Evolutionary conservation across 441 rosid species (phyloP), one percentile per base, ranked within the genome.

Genomic region (Corymbia citriodora): DNA sequence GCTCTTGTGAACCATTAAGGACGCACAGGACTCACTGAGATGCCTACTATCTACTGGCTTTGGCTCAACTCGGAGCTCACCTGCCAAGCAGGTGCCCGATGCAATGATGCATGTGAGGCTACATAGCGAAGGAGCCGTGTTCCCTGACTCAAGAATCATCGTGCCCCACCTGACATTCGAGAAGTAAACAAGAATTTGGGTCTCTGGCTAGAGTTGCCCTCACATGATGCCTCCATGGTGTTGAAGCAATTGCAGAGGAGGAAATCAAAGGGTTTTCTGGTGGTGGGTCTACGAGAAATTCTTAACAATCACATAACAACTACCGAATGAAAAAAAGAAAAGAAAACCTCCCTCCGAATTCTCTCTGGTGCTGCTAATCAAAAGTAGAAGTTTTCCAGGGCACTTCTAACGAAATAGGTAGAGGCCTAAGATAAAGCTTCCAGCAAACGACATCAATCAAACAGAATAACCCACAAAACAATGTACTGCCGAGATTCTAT

Each of bases 71-170:
- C 5, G 86, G 15, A 88, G 92, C 79, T 94, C 96, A 16, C 96
- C 96, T 1, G 92, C 91, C 11, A 87, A 90, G 8, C 81, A 9
- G 0, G 90, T 59, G 70, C 65, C 91, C 31, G 90, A 93, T 27
- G 91, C 86, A 82, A 90, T 93, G 8, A 95, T 91, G 93, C 92
- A 68, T 29, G 52, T 94, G 5, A 95, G 94, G 95, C 96, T 93
- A 27, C 93, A 90, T 72, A 93, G 93, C 50, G 36, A 70, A 72
- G 36, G 49, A 36, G 5, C 27, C 40, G 88, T 92, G 54, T 74
- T 93, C 96, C 25, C 86, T 93, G 0, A 90, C 63, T 55, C 90
- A 92, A 55, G 96, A 93, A 6, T 89, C 95, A 49, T 27, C 87
- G 1, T 3, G 0, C 65, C 36, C 92, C 29, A 87, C 88, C 50